Conservation (phyloP, 176 grass and related monocot genomes). For the Oryza officinalis region DNA sequence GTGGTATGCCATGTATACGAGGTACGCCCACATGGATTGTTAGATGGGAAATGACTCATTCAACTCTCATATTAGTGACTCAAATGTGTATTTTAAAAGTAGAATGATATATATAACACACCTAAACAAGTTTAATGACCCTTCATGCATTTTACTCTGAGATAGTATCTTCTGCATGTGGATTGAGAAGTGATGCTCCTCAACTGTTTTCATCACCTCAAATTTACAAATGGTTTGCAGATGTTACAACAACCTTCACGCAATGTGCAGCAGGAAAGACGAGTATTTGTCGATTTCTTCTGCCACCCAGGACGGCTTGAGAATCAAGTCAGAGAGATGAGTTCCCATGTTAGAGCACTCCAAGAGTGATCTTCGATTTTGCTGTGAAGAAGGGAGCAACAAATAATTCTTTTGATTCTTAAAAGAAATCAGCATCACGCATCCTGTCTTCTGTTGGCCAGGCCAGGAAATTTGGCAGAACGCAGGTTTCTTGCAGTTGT, state of each 20-base stretch:
- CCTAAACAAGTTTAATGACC: no score
- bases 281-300: conserved; percentile 72
- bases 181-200: background rate
- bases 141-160: no score
- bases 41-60: no score
- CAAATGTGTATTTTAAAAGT: no score
- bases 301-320: conserved; percentile 63
- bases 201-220: background rate
- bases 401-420: background rate
- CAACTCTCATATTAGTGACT: no score
- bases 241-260: conserved; percentile 64
- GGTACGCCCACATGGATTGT: no score
- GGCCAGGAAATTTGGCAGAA: background rate
- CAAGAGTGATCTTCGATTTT: conserved; percentile 29
- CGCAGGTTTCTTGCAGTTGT: background rate
- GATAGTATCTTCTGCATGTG: background rate
- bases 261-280: conserved; percentile 54
- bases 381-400: background rate
- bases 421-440: background rate
- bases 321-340: conserved; percentile 63
- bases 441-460: background rate
- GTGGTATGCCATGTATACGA: no score
- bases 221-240: conserved; percentile 37
- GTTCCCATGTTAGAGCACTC: conserved; percentile 46
- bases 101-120: no score